These are phyloP conservation scores for Dendryphion nanum DNA, from an alignment of 2,329 filamentous ascomycete genomes.

Conservation along the genomic window DNA sequence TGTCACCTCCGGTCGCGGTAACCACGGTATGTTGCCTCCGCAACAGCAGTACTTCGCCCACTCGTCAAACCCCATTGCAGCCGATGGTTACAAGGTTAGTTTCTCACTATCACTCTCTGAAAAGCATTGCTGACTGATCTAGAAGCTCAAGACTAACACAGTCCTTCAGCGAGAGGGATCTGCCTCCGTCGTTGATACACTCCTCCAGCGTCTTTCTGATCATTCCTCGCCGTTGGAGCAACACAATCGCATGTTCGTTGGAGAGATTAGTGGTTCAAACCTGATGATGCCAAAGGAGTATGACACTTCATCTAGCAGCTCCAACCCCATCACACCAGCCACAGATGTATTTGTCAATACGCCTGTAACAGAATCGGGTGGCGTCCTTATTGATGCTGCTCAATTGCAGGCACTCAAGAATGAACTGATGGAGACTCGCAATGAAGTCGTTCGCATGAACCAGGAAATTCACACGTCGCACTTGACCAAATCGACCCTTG, in stretches of 20 bases:
- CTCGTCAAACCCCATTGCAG: not conserved
- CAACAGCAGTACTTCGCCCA: conserved; percentile 14
- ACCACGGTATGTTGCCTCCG: conserved; percentile 20
- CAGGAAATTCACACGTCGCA: conserved; percentile 68
- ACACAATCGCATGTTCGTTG: conserved; percentile 43
- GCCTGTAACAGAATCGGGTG: conserved; percentile 23
- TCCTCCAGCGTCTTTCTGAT: conserved; percentile 71
- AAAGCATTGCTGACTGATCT: conserved; percentile 35
- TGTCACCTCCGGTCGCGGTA: conserved; percentile 35
- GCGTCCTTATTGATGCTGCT: conserved; percentile 44
- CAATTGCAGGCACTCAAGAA: conserved; percentile 68
- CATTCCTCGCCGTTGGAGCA: conserved; percentile 46
- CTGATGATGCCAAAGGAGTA: conserved; percentile 43
- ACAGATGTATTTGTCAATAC: conserved; percentile 52
- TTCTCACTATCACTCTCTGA: conserved; percentile 1
- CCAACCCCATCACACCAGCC: conserved; percentile 62
- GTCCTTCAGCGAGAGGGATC: conserved; percentile 24
- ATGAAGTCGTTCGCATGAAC: conserved; percentile 68
- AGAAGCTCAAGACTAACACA: conserved; percentile 49
- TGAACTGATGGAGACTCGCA: conserved; percentile 69
- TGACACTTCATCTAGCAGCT: conserved; percentile 53
- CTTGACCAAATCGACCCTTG: conserved; percentile 58
- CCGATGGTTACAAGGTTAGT: conserved; percentile 34
- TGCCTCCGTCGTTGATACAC: conserved; percentile 55
- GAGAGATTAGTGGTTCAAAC: conserved; percentile 37